These are phyloP conservation scores for Suillus occidentalis DNA, from an alignment of 768 basidiomycete genomes.

Conservation along the genomic window DNA sequence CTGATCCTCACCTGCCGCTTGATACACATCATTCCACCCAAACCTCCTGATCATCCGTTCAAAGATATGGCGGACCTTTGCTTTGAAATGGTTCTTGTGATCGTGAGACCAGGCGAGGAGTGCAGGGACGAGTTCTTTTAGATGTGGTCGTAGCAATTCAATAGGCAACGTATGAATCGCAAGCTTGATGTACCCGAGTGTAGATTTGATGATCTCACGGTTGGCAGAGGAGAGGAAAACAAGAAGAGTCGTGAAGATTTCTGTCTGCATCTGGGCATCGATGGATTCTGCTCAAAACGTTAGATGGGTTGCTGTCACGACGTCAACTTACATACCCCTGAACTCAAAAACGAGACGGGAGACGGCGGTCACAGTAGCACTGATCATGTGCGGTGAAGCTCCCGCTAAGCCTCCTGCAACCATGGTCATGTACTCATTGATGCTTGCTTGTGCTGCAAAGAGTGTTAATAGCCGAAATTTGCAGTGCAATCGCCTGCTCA, in stretches of 20 bases:
- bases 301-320: neutral
- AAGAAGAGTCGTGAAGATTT: slow-evolving; percentile 82
- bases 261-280: slow-evolving; percentile 69
- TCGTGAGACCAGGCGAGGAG: slow-evolving; percentile 93
- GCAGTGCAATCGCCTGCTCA: slow-evolving; percentile 18
- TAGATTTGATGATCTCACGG: slow-evolving; percentile 97
- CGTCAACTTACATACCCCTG: slow-evolving; percentile 56
- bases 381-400: slow-evolving; percentile 96
- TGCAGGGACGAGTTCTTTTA: slow-evolving; percentile 77
- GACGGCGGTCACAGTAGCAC: slow-evolving; percentile 92
- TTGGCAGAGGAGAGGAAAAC: slow-evolving; percentile 93
- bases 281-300: slow-evolving; percentile 53
- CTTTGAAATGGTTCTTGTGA: slow-evolving; percentile 98
- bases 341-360: slow-evolving; percentile 96
- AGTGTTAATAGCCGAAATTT: slow-evolving; percentile 16
- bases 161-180: slow-evolving; percentile 81
- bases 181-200: slow-evolving; percentile 93
- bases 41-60: slow-evolving; percentile 93
- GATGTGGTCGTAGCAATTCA: slow-evolving; percentile 72
- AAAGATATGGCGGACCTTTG: slow-evolving; percentile 94
- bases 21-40: slow-evolving; percentile 80
- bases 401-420: slow-evolving; percentile 92
- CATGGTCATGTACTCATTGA: slow-evolving; percentile 97
- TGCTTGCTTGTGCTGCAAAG: slow-evolving; percentile 58
- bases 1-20: slow-evolving; percentile 73